Conservation (phyloP, 169 alveolate genomes). For the Eimeria maxima region DNA sequence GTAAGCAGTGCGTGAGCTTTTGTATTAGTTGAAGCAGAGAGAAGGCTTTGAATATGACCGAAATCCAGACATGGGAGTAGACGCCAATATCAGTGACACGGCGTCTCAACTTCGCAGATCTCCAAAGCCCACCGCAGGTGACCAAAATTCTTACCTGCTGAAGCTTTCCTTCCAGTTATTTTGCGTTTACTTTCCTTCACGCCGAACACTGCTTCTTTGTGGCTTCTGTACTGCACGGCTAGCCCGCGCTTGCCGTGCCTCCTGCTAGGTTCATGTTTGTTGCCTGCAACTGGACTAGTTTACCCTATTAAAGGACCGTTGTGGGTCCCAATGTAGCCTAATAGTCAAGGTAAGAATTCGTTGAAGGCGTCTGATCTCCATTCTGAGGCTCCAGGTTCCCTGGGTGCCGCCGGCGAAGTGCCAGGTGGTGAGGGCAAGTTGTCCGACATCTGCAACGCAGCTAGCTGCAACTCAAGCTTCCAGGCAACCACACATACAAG, state of each 20-base stretch:
- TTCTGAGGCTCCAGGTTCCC: too few species aligned
- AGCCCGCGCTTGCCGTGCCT: slow-evolving; percentile 16
- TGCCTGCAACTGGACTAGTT: background rate
- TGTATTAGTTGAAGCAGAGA: background rate
- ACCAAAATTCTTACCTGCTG: background rate
- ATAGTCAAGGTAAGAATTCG: background rate
- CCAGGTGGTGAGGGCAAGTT: too few species aligned
- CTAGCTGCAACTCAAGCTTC: too few species aligned
- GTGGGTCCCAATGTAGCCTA: background rate
- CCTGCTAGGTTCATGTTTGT: background rate
- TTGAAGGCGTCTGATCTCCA: too few species aligned
- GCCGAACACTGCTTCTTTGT: background rate
- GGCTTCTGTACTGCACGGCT: slow-evolving; percentile 4
- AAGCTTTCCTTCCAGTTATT: background rate
- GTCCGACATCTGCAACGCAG: too few species aligned
- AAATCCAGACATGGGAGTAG: background rate
- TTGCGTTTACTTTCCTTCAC: background rate
- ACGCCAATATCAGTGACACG: background rate
- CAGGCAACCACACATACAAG: too few species aligned
- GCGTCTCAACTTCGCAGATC: slow-evolving; percentile 13
- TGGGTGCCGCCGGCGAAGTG: too few species aligned
- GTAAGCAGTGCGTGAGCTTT: background rate
- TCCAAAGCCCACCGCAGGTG: background rate
- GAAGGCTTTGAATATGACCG: background rate
- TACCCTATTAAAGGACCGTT: too few species aligned